A percentile compares a stretch with the other conserved stretches of the same genome.
phyloP scores from a whole-genome alignment of 2,329 filamentous ascomycete species.

The Talaromyces sp. region DNA sequence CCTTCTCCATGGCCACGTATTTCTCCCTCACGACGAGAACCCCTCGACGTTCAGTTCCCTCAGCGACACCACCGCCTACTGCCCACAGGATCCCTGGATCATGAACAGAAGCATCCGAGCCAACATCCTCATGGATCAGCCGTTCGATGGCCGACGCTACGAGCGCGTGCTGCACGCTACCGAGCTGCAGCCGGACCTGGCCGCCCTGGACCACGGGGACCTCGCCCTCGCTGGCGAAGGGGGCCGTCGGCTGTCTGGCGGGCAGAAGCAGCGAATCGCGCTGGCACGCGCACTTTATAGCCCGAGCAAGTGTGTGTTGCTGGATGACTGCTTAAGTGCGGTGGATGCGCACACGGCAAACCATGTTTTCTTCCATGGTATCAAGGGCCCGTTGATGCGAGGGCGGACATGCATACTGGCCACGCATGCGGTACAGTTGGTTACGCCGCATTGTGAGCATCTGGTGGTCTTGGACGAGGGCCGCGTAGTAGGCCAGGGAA shows the following conservation, averaged over 20 bases:
- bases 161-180: background rate
- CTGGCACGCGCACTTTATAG: constrained; percentile 72
- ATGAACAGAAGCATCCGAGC: constrained; percentile 1
- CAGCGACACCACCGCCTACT: constrained; percentile 1
- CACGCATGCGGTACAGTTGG: background rate
- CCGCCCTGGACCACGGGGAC: background rate
- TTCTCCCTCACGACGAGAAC: background rate
- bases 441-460: background rate
- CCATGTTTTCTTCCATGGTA: background rate
- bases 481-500: background rate
- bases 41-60: background rate
- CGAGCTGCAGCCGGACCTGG: background rate
- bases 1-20: background rate
- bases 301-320: background rate
- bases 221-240: background rate
- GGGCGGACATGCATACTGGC: constrained; percentile 2
- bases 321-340: constrained; percentile 6
- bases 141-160: background rate
- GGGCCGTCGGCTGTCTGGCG: constrained; percentile 66
- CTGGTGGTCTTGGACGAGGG: background rate
- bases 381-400: constrained; percentile 3
- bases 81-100: constrained; percentile 6
- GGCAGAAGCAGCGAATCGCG: constrained; percentile 93
- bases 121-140: constrained; percentile 1
- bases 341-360: constrained; percentile 5